Percentiles rank a stretch among this genome's conserved stretches.
phyloP scores from a whole-genome alignment of 148 eudicot genomes.

The Dianthus caryophyllus region DNA sequence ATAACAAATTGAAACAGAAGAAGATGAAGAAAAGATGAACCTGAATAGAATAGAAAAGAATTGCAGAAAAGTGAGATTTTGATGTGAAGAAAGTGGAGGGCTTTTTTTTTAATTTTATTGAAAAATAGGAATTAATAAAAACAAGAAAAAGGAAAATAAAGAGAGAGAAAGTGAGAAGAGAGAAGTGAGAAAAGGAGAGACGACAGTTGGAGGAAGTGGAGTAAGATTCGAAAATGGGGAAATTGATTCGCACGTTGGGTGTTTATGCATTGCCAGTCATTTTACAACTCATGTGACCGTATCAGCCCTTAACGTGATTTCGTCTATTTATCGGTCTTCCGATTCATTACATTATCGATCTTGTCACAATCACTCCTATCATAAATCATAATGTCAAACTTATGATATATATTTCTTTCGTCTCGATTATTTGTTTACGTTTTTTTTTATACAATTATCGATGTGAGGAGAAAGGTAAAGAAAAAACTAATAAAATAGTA shows the following conservation, averaged over 20 bases:
- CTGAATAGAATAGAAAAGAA: neutral
- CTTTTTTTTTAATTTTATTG: neutral
- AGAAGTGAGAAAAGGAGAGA: neutral
- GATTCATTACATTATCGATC: too few species aligned
- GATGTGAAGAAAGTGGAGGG: neutral
- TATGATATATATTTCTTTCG: too few species aligned
- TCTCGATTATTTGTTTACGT: too few species aligned
- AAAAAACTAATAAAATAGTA: too few species aligned
- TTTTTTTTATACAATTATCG: too few species aligned
- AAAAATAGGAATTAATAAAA: neutral
- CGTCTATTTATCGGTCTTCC: too few species aligned
- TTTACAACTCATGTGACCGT: neutral
- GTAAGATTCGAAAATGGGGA: neutral
- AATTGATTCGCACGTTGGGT: constrained; percentile 3
- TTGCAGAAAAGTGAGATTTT: neutral
- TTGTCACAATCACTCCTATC: too few species aligned
- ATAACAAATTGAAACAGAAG: neutral
- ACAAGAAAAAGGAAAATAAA: neutral
- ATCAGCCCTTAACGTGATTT: too few species aligned
- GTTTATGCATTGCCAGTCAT: neutral
- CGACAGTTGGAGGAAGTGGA: neutral
- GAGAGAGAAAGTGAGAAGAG: neutral
- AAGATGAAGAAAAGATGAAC: neutral
- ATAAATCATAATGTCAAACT: too few species aligned
- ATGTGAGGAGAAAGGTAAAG: too few species aligned